Evolutionary conservation across 2,329 filamentous ascomycete genomes (phyloP).

Genomic region (Colletotrichum shisoi): DNA sequence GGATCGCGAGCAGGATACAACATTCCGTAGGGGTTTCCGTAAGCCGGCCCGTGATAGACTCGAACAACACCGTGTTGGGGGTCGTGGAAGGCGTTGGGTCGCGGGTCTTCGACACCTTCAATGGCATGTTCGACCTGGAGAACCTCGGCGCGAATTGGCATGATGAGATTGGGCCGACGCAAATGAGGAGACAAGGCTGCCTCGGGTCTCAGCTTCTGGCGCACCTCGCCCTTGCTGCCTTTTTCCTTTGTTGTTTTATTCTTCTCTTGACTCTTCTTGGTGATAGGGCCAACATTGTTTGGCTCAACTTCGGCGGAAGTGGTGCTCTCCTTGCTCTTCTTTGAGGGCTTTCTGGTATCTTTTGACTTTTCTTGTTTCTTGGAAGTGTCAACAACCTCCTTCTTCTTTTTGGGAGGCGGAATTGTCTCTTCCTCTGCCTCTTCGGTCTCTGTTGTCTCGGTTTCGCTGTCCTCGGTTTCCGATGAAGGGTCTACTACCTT

Average conservation of each 20-base stretch:
- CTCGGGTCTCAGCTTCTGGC: conserved; percentile 41
- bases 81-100: conserved; percentile 68
- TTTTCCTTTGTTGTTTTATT: conserved; percentile 25
- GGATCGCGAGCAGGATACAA: conserved; percentile 56
- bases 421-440: conserved; percentile 40
- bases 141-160: conserved; percentile 58
- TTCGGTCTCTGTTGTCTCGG: conserved; percentile 42
- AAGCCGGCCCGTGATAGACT: conserved; percentile 65
- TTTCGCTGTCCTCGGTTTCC: conserved; percentile 40
- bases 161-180: conserved; percentile 56
- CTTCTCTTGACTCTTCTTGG: conserved; percentile 16
- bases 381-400: background rate
- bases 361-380: conserved; percentile 31
- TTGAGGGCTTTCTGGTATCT: conserved; percentile 32
- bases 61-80: conserved; percentile 60
- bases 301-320: background rate
- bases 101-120: conserved; percentile 61
- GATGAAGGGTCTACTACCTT: conserved; percentile 32
- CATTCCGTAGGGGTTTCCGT: conserved; percentile 59
- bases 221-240: conserved; percentile 33
- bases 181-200: conserved; percentile 45
- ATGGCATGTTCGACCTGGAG: conserved; percentile 65
- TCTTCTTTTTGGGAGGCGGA: conserved; percentile 27
- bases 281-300: conserved; percentile 30
- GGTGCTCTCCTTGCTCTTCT: conserved; percentile 25